Conservation (phyloP, 2,329 filamentous ascomycete genomes). For the Paecilomyces dactylethromorphus region DNA sequence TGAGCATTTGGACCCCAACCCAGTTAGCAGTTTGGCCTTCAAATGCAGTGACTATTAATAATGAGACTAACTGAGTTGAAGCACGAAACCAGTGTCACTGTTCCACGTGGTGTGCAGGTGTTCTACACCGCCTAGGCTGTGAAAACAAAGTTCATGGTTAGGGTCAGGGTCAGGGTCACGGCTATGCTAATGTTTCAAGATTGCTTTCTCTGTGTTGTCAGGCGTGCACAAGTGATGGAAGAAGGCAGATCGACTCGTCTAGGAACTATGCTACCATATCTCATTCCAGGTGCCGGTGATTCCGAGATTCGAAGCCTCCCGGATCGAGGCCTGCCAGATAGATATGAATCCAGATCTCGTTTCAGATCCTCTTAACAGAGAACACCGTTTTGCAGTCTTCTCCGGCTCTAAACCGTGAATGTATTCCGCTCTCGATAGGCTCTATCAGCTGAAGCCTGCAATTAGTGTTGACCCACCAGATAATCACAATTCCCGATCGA, state of each 20-base stretch:
- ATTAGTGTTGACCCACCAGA: slow-evolving; percentile 10
- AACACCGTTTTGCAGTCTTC: background rate
- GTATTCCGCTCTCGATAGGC: background rate
- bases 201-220: background rate
- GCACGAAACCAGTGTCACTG: background rate
- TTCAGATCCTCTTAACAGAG: background rate
- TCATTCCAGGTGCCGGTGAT: background rate
- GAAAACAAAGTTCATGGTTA: background rate
- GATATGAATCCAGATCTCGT: background rate
- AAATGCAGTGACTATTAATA: background rate
- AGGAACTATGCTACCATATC: background rate
- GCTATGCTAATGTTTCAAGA: background rate
- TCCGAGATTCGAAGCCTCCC: background rate
- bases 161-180: background rate
- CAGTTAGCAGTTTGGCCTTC: background rate
- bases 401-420: background rate
- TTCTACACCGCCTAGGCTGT: background rate
- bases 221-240: background rate
- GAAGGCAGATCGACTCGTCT: background rate
- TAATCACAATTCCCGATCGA: background rate
- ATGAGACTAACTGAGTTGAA: background rate
- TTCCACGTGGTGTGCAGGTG: background rate
- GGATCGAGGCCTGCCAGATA: background rate
- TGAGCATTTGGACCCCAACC: background rate
- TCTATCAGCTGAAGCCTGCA: background rate